phyloP scores from a whole-genome alignment of 164 flowering plant genomes.

The Sedum album region DNA sequence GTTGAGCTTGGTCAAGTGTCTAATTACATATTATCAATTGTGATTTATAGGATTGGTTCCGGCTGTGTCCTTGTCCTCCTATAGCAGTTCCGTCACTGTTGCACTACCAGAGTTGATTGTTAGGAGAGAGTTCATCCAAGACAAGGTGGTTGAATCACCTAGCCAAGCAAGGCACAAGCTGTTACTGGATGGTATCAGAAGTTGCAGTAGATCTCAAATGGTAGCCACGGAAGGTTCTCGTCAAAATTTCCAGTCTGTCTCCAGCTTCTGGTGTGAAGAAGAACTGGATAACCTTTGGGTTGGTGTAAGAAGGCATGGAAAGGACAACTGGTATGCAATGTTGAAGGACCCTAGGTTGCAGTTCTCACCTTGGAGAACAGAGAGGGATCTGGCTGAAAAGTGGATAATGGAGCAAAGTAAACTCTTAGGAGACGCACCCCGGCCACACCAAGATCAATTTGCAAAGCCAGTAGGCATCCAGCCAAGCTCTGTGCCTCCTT shows the following conservation, averaged over 20 bases:
- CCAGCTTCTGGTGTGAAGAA: conserved; percentile 47
- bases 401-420: conserved; percentile 24
- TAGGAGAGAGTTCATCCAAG: conserved; percentile 13
- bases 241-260: conserved; percentile 16
- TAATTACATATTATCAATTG: conserved; percentile 8
- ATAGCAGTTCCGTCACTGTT: conserved; percentile 8
- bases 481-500: background rate
- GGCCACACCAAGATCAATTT: background rate
- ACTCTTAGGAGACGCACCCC: background rate
- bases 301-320: conserved; percentile 66
- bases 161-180: conserved; percentile 25
- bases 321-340: conserved; percentile 52
- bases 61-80: conserved; percentile 7
- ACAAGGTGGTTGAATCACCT: conserved; percentile 13
- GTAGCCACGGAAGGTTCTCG: conserved; percentile 17
- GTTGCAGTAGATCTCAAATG: conserved; percentile 21
- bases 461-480: background rate
- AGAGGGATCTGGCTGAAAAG: conserved; percentile 41
- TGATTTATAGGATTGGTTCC: conserved; percentile 20
- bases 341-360: conserved; percentile 45
- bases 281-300: conserved; percentile 69
- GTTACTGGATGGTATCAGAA: conserved; percentile 40
- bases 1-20: conserved; percentile 6
- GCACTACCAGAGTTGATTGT: conserved; percentile 9
- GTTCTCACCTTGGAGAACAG: conserved; percentile 36